These are phyloP conservation scores for Rostrohypoxylon terebratum DNA, from an alignment of 495 filamentous ascomycete genomes.

Conservation along the genomic window DNA sequence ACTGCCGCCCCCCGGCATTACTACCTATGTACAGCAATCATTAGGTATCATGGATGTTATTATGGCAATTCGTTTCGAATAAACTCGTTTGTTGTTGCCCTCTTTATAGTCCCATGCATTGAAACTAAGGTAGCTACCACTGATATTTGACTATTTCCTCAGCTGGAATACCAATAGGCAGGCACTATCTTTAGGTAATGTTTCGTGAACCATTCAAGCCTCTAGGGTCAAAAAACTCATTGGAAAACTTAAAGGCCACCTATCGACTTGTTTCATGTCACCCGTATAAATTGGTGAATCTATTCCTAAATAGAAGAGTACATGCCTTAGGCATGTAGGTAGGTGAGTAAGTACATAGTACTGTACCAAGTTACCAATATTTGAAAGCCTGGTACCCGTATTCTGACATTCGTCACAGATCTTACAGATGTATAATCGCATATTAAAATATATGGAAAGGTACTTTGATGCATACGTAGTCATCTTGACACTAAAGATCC, in stretches of 20 bases:
- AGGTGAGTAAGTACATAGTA: constrained; percentile 1
- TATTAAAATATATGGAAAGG: background rate
- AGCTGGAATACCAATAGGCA: constrained; percentile 9
- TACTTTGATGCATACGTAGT: background rate
- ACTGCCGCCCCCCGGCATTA: constrained; percentile 4
- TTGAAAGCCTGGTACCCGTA: background rate
- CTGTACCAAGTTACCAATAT: background rate
- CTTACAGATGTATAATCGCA: background rate
- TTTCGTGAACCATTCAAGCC: background rate
- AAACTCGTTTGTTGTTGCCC: constrained; percentile 12
- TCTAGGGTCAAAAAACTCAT: constrained; percentile 4
- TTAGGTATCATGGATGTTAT: constrained; percentile 13
- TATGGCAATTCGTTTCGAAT: constrained; percentile 15
- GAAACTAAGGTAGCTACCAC: constrained; percentile 2
- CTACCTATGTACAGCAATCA: background rate
- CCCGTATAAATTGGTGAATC: background rate
- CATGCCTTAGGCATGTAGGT: background rate
- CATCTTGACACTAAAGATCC: background rate
- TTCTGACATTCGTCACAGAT: constrained; percentile 1
- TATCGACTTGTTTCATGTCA: constrained; percentile 10
- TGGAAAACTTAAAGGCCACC: background rate
- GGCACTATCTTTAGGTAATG: background rate
- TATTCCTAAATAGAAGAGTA: background rate
- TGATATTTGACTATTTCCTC: background rate
- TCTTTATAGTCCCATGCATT: background rate